These are phyloP conservation scores for Henningerozyma blattae DNA, from an alignment of 805 yeast species.

Conservation along the genomic window DNA sequence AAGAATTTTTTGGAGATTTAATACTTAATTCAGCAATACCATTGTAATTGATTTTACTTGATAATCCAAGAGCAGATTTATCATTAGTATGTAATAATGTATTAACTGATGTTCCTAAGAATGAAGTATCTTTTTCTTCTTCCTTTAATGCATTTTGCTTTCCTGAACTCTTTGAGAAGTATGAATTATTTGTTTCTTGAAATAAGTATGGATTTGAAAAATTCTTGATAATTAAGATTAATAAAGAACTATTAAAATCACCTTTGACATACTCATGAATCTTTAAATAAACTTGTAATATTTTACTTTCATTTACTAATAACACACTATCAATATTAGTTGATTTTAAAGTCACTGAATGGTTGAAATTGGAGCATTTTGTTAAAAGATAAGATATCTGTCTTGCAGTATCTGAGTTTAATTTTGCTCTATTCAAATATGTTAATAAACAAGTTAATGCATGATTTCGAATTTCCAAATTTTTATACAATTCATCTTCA, in stretches of 20 bases:
- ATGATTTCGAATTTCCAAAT: constrained; percentile 41
- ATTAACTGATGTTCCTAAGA: constrained; percentile 11
- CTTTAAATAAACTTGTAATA: constrained; percentile 33
- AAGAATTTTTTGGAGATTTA: constrained; percentile 9
- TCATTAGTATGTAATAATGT: constrained; percentile 22
- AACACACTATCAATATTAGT: constrained; percentile 21
- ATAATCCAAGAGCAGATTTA: constrained; percentile 40
- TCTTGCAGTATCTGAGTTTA: constrained; percentile 32
- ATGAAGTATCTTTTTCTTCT: constrained; percentile 6
- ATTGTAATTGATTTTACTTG: constrained; percentile 33
- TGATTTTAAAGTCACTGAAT: constrained; percentile 18
- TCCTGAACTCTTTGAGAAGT: constrained; percentile 6
- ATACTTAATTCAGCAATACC: constrained; percentile 28
- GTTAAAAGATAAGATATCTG: constrained; percentile 40
- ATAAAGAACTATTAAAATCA: constrained; percentile 31
- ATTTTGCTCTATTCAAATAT: constrained; percentile 31
- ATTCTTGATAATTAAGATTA: constrained; percentile 29
- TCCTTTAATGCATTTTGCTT: constrained; percentile 10
- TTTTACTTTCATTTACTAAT: constrained; percentile 30
- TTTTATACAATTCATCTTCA: constrained; percentile 27
- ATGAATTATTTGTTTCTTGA: constrained; percentile 6
- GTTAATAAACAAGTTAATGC: constrained; percentile 46
- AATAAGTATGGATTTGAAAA: constrained; percentile 35
- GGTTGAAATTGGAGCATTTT: constrained; percentile 26
- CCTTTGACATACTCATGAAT: constrained; percentile 22